Percentiles rank a stretch among this genome's conserved stretches.
These are phyloP conservation scores for Schwanniomyces sp. DNA, from an alignment of 805 yeast genomes.

Conservation along the genomic window DNA sequence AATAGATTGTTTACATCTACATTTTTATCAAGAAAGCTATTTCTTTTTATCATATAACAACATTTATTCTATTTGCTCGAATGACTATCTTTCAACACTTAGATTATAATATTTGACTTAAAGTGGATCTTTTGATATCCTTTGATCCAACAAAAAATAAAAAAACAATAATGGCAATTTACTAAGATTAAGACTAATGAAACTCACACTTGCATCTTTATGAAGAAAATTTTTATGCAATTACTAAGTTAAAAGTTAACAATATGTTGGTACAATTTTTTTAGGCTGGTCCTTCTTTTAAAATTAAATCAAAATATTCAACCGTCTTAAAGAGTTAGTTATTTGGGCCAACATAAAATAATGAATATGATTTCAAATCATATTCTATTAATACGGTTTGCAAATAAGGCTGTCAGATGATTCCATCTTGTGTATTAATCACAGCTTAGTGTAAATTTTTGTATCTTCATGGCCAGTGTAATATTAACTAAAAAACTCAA, in stretches of 20 bases:
- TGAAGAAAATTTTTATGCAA: background rate
- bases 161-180: too few relatives aligned
- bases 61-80: background rate
- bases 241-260: background rate
- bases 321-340: background rate
- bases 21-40: background rate
- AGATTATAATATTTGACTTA: too few relatives aligned
- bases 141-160: too few relatives aligned
- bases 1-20: background rate
- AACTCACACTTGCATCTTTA: too few relatives aligned
- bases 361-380: background rate
- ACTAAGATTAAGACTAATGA: too few relatives aligned
- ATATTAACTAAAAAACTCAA: background rate
- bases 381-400: too few relatives aligned
- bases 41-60: background rate
- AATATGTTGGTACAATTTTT: background rate
- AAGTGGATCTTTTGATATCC: too few relatives aligned
- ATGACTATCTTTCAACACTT: too few relatives aligned
- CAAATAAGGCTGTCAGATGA: too few relatives aligned
- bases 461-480: background rate
- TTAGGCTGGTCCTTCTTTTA: background rate
- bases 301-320: background rate
- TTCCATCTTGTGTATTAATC: background rate
- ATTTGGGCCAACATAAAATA: background rate
- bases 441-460: background rate